phyloP scores from a whole-genome alignment of 208 protist genomes.

The Balamuthia mandrillaris region DNA sequence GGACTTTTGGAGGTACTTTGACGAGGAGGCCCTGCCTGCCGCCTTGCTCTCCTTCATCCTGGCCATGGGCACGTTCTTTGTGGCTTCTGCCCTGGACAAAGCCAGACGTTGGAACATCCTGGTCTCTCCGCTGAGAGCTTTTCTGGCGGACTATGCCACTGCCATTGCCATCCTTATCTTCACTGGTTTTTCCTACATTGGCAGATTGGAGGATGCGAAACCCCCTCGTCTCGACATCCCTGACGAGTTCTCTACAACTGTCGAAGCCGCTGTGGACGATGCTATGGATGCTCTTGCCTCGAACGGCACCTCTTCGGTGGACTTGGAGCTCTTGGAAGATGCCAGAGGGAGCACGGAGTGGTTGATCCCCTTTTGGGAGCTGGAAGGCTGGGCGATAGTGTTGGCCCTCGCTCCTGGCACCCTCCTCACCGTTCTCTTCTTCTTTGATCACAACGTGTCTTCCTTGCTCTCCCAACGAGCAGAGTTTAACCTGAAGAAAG shows the following conservation, averaged over 20 bases:
- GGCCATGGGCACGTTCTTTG: constrained; percentile 18
- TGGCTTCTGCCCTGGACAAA: constrained; percentile 8
- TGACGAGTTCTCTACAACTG: background rate
- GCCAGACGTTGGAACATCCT: background rate
- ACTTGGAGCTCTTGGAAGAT: too few relatives aligned
- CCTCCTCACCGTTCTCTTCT: constrained; percentile 64
- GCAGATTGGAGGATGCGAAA: background rate
- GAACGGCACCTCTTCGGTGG: background rate
- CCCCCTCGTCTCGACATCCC: constrained; percentile 28
- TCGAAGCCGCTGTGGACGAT: background rate
- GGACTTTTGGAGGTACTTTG: constrained; percentile 23
- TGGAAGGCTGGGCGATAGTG: constrained; percentile 16
- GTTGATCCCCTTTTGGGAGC: constrained; percentile 29
- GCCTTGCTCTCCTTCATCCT: constrained; percentile 27
- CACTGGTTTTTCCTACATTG: background rate
- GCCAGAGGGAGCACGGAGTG: too few relatives aligned
- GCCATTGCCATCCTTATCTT: constrained; percentile 48
- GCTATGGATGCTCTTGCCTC: background rate
- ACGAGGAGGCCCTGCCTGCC: background rate
- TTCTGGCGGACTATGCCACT: constrained; percentile 50
- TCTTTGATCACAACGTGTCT: constrained; percentile 69
- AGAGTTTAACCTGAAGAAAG: constrained; percentile 55
- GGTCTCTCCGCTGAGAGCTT: background rate
- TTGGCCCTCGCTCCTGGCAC: background rate
- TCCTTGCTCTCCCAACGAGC: constrained; percentile 53